Base-by-base conservation (phyloP, 345 rosid species). In the Passiflora organensis region DNA sequence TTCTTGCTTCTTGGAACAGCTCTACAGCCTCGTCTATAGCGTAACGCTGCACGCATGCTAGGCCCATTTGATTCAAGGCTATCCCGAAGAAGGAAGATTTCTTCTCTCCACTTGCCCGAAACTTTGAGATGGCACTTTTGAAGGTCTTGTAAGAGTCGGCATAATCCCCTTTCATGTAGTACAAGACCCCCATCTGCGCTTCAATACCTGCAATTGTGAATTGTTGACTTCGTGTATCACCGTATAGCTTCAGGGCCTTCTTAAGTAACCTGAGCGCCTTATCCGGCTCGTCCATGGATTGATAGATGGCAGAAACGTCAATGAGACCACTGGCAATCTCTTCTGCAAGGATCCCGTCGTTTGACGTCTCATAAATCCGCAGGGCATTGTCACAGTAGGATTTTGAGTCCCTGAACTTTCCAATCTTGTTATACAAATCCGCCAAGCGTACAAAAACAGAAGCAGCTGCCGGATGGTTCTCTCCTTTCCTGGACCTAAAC, bases 111-210 rank as follows among this genome's bases (percentile, higher is more conserved):
- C 86, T 72, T 9, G 80, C 81, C 8, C 94, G 82, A 28, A 93
- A 86, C 66, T 82, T 88, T 0, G 81, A 64, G 32, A 84, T 64
- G 5, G 96, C 81, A 14, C 75, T 78, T 58, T 82, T 81, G 73
- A 93, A 76, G 38, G 79, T 72, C 54, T 66, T 61, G 43, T 93
- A 88, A 32, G 95, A 83, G 6, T 93, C 95, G 0, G 77, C 25
- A 21, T 78, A 86, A 2, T 79, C 78, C 62, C 87, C 96, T 76
- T 75, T 82, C 96, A 91, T 84, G 63, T 82, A 91, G 66, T 77
- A 78, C 66, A 91, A 75, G 63, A 86, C 96, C 51, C 99, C 99
- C 76, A 91, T 82, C 74, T 86, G 95, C 14, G 95, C 89, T 69
- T 88, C 99, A 14, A 86, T 82, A 54, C 96, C 99, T 18, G 96